A percentile compares a stretch with the other conserved stretches of the same genome.
Evolutionary conservation across 129 eudicot species (phyloP).

Genomic region (Sambucus nigra): DNA sequence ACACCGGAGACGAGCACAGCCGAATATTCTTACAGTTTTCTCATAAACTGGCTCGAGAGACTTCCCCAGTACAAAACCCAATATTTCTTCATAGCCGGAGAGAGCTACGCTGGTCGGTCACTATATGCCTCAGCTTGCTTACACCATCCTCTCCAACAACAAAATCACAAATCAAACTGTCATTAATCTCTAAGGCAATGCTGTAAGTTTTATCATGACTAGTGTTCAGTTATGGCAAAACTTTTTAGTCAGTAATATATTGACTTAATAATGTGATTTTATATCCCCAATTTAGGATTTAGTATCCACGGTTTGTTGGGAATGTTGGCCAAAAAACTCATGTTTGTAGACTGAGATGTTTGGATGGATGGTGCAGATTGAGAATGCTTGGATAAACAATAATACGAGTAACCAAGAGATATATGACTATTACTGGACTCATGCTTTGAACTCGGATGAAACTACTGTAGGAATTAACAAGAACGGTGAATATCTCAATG

Average conservation of each 20-base stretch:
- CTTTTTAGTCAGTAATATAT: no score
- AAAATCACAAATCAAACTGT: conserved; percentile 3
- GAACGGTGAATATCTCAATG: conserved; percentile 20
- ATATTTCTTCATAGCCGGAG: conserved; percentile 18
- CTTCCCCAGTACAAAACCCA: conserved; percentile 14
- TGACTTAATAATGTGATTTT: neutral
- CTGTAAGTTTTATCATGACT: neutral
- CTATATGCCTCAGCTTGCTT: neutral
- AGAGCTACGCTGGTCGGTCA: conserved; percentile 13
- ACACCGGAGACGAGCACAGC: conserved; percentile 14
- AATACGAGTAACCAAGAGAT: conserved; percentile 11
- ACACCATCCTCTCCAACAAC: conserved; percentile 14
- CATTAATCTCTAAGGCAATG: conserved; percentile 21
- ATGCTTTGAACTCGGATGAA: conserved; percentile 39
- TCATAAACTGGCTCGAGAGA: conserved; percentile 18
- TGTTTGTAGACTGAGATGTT: neutral
- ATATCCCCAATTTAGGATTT: no score
- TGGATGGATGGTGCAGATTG: conserved; percentile 19
- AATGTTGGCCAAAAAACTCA: no score
- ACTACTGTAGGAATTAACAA: conserved; percentile 23
- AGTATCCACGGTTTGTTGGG: no score
- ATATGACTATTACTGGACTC: conserved; percentile 36
- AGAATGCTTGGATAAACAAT: conserved; percentile 31
- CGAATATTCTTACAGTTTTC: conserved; percentile 11
- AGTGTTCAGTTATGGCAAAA: no score